These are phyloP conservation scores for Suillus americanus DNA, from an alignment of 768 basidiomycete genomes.

Conservation along the genomic window DNA sequence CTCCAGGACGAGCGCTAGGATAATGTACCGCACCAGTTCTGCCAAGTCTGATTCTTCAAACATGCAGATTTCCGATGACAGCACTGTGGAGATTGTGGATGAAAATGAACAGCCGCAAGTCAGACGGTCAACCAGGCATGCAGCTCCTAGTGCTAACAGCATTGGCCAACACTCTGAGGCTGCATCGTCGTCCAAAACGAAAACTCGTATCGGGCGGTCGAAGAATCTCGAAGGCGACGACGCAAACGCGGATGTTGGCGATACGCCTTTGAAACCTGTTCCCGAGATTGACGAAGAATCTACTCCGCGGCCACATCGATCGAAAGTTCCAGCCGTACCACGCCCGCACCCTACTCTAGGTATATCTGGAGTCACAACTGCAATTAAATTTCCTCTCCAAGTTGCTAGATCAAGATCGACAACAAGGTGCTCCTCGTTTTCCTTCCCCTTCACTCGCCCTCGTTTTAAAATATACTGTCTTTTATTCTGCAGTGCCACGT, in stretches of 20 bases:
- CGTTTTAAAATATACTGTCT: not conserved
- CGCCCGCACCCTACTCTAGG: not conserved
- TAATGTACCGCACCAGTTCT: not conserved
- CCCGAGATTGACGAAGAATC: conserved; percentile 16
- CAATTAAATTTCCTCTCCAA: conserved; percentile 16
- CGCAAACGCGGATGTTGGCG: not conserved
- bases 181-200: not conserved
- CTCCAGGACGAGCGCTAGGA: not conserved
- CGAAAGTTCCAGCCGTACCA: not conserved
- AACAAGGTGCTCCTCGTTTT: conserved; percentile 14
- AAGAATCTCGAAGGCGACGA: not conserved
- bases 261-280: not conserved
- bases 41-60: not conserved
- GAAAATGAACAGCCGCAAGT: not conserved
- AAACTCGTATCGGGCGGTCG: not conserved
- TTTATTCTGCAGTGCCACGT: conserved; percentile 2
- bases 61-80: conserved; percentile 1
- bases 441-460: not conserved
- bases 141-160: not conserved
- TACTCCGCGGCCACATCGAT: conserved; percentile 25
- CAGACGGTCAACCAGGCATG: not conserved
- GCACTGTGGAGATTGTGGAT: not conserved
- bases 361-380: not conserved
- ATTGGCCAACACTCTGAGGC: not conserved
- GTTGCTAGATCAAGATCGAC: conserved; percentile 15